Evolutionary conservation across 208 protist genomes (phyloP), one percentile per base, ranked within the genome.

Genomic region (Acanthamoeba castellanii): DNA sequence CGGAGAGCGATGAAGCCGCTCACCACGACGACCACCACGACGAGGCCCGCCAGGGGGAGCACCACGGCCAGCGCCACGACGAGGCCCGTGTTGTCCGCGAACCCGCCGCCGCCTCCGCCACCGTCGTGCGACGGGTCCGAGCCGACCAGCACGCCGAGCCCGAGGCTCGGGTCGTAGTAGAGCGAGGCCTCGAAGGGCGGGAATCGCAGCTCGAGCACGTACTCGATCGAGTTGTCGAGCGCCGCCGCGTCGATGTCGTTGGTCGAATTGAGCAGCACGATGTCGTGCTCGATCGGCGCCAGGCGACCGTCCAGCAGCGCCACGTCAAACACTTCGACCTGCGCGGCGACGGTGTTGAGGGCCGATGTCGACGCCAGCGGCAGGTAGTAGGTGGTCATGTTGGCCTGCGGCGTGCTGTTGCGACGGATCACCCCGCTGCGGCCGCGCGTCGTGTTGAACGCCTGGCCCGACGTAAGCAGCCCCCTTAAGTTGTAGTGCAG

Each of bases 321-420:
- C 74, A 82, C 74, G 45, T 82, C 74, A 52, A 82, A 82, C 7
- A 82, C 74, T 25, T 82, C 42, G 42, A 82, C 34, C 45, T 82
- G 74, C 27, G 74, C 74, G 8, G 74, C 74, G 42, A 82, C 74
- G 37, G 74, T 82, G 42, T 27, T 22, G 34, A 82, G 74, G 16
- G 32, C 74, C 42, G 74, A 82, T 16, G 32, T 45, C 27, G 74
- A 45, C 42, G 22, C 45, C 20, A 82, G 74, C 45, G 74, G 74
- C 74, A 82, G 74, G 74, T 82, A 82, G 45, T 82, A 82, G 32
- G 74, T 82, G 18, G 74, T 82, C 42, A 82, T 82, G 42, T 82
- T 82, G 74, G 74, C 74, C 42, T 37, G 74, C 13, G 74, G 74
- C 74, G 74, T 13, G 42, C 52, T 47, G 45, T 45, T 27, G 32